phyloP scores from a whole-genome alignment of 139 green algal species.

The Tetradesmus obliquus region DNA sequence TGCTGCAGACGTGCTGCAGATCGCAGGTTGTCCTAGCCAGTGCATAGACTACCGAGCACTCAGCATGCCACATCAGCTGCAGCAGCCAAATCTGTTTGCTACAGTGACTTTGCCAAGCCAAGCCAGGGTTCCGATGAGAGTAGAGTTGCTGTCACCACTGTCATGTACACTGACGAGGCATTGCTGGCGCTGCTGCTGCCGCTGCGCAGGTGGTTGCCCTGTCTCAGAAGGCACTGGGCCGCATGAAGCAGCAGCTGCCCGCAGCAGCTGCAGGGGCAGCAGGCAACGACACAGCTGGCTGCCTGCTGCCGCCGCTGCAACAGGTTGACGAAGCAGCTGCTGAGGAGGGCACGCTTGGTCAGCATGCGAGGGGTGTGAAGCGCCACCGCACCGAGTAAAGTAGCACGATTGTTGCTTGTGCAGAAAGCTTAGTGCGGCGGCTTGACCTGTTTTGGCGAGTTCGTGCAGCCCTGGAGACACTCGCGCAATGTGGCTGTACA shows the following conservation, averaged over 20 bases:
- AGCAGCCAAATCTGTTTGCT: too few species aligned
- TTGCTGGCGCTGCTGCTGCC: background rate
- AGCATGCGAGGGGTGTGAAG: background rate
- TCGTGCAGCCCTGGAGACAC: too few species aligned
- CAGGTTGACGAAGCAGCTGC: background rate
- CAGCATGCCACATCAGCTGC: too few species aligned
- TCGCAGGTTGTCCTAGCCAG: background rate
- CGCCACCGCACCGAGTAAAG: background rate
- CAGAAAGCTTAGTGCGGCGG: too few species aligned
- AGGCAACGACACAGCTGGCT: background rate
- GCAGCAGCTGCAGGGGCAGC: background rate
- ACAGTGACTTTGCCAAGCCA: too few species aligned
- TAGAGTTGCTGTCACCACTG: background rate
- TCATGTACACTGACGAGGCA: background rate
- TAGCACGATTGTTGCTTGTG: background rate
- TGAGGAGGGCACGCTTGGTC: too few species aligned
- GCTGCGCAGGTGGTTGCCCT: background rate
- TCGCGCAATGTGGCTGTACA: too few species aligned
- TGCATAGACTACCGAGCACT: background rate
- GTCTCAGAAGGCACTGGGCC: background rate
- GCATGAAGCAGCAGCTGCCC: slow-evolving; percentile 24
- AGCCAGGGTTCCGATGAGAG: too few species aligned
- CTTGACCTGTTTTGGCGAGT: too few species aligned
- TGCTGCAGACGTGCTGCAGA: background rate
- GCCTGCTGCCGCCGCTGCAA: background rate